Evolutionary conservation across 2,329 filamentous ascomycete species (phyloP), one percentile per base, ranked within the genome.

Genomic region (Cordyceps javanica): DNA sequence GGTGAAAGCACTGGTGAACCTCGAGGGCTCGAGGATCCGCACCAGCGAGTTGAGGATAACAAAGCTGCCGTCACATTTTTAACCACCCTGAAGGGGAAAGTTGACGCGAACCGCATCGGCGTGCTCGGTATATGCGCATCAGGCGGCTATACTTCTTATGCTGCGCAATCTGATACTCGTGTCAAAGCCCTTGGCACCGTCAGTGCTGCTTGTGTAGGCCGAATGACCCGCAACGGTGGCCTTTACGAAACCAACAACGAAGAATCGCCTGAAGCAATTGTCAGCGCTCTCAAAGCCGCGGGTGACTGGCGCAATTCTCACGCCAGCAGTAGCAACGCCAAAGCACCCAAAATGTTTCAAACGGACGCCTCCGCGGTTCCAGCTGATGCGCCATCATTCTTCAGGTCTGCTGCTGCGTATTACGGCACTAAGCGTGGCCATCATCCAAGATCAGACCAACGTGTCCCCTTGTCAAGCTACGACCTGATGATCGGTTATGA

Each of bases 51-150:
- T 13, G 68, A 72, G 44, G 74, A 73, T 52, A 63, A 69, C 56
- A 68, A 66, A 44, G 59, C 61, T 39, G 73, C 68, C 10, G 71
- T 73, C 11, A 69, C 66, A 11, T 75, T 68, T 56, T 61, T 74
- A 2, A 39, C 60, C 11, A 62, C 57, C 7, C 64, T 65, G 2
- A 55, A 63, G 2, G 60, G 50, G 14, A 41, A 41, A 21, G 66
- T 75, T 36, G 62, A 71, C 54, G 51, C 63, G 0, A 61, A 68
- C 1, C 60, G 62, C n/a, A 74, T 75, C 36, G 71, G 66, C 7
- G 66, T 67, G 1, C 61, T 76, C 2, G 74, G 74, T 2, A 71
- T 76, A 49, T 75, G 73, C 56, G 70, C 68, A 1, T 65, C 66
- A 1, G 73, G 74, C 16, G 70, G 69, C 11, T 75, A 74, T 55